Evolutionary conservation across 345 rosid species (phyloP).

Genomic region (Litchi chinensis): DNA sequence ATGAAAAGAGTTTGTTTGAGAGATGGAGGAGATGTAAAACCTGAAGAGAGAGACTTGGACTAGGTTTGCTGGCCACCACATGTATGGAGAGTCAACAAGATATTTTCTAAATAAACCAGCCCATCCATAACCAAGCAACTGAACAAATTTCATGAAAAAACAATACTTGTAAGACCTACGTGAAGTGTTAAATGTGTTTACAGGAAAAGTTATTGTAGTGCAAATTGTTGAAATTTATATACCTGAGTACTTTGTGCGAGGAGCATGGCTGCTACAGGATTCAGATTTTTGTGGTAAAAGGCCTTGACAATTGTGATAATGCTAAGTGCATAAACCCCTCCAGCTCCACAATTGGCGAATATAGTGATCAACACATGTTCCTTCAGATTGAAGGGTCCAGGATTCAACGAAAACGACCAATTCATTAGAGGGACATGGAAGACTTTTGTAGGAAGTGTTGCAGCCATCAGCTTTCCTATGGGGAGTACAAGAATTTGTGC

Average conservation of each 20-base stretch:
- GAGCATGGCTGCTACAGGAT: conserved; percentile 23
- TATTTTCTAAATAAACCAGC: conserved; percentile 53
- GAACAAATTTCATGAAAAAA: background rate
- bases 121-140: conserved; percentile 66
- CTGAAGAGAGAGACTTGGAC: conserved; percentile 51
- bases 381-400: conserved; percentile 56
- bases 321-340: conserved; percentile 42
- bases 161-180: background rate
- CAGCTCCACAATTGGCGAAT: conserved; percentile 50
- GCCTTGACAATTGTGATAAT: conserved; percentile 56
- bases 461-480: conserved; percentile 51
- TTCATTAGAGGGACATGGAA: conserved; percentile 38
- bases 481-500: conserved; percentile 60
- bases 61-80: conserved; percentile 63
- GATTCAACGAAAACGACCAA: conserved; percentile 58
- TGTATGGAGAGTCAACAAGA: conserved; percentile 54
- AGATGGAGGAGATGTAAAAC: conserved; percentile 11
- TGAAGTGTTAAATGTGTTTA: background rate
- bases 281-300: conserved; percentile 41
- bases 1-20: background rate
- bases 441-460: conserved; percentile 42
- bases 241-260: conserved; percentile 53
- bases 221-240: background rate
- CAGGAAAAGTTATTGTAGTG: background rate
- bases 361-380: conserved; percentile 64